These are phyloP conservation scores for Hygrocybe coccinea DNA, from an alignment of 768 basidiomycete species.

Conservation along the genomic window DNA sequence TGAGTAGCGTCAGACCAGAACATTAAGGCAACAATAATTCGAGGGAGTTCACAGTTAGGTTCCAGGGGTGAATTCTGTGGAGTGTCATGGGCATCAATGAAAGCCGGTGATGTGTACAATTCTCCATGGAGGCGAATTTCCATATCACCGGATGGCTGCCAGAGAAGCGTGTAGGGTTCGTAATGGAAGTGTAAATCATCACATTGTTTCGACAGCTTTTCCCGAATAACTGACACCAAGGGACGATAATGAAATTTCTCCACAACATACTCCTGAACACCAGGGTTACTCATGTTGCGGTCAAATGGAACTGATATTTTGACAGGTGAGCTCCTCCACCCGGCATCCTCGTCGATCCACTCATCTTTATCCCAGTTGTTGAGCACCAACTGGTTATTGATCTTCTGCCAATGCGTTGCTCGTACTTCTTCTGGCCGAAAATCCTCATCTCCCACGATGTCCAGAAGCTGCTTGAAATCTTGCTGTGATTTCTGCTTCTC, in stretches of 20 bases:
- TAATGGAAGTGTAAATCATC: constrained; percentile 4
- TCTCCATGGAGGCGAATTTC: constrained; percentile 7
- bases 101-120: constrained; percentile 14
- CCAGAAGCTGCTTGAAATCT: constrained; percentile 10
- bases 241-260: constrained; percentile 11
- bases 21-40: constrained; percentile 22
- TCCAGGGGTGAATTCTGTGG: constrained; percentile 14
- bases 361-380: constrained; percentile 3
- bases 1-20: constrained; percentile 31
- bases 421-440: constrained; percentile 5
- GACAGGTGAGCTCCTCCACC: constrained; percentile 9
- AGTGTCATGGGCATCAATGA: constrained; percentile 14
- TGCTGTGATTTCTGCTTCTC: constrained; percentile 14
- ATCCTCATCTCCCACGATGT: constrained; percentile 2
- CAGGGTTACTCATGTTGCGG: background rate
- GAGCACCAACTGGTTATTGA: constrained; percentile 1
- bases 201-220: constrained; percentile 6
- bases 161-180: constrained; percentile 6
- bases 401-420: constrained; percentile 5
- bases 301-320: constrained; percentile 7
- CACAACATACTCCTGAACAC: constrained; percentile 1
- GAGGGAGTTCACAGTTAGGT: constrained; percentile 16
- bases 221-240: constrained; percentile 13
- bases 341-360: constrained; percentile 12
- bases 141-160: background rate